A percentile compares a stretch with the other conserved stretches of the same genome.
Evolutionary conservation across 1,284 basidiomycete species (phyloP).

Genomic region (Ceratobasidium sp.): DNA sequence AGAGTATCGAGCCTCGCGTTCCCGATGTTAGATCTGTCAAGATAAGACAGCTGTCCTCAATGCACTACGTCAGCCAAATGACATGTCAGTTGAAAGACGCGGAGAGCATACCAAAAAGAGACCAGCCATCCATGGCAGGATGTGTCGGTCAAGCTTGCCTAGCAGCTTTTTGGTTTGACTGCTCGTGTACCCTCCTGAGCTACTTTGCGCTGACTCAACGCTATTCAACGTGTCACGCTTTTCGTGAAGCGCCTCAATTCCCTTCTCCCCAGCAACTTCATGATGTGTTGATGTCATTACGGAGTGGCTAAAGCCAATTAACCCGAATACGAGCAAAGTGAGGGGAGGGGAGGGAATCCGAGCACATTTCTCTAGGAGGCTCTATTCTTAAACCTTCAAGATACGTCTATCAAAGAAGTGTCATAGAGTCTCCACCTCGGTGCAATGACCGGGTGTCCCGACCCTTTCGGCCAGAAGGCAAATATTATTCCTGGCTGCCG

Average conservation of each 20-base stretch:
- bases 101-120: conserved; percentile 77
- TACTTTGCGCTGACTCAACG: conserved; percentile 4
- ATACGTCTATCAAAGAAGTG: background rate
- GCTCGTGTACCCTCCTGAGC: conserved; percentile 3
- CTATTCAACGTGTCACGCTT: conserved; percentile 8
- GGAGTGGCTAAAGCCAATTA: background rate
- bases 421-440: background rate
- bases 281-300: conserved; percentile 20
- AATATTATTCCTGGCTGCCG: background rate
- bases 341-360: background rate
- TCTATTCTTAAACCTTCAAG: conserved; percentile 2
- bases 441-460: background rate
- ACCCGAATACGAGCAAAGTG: background rate
- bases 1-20: conserved; percentile 54
- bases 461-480: background rate
- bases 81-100: conserved; percentile 54
- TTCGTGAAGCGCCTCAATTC: conserved; percentile 9
- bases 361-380: no score
- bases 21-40: conserved; percentile 82
- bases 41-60: conserved; percentile 47
- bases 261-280: conserved; percentile 33
- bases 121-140: conserved; percentile 54
- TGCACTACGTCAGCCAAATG: background rate
- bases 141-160: conserved; percentile 42
- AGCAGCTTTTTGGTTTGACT: conserved; percentile 26